Conservation (phyloP, 805 yeast species). For the Pichia manshurica region DNA sequence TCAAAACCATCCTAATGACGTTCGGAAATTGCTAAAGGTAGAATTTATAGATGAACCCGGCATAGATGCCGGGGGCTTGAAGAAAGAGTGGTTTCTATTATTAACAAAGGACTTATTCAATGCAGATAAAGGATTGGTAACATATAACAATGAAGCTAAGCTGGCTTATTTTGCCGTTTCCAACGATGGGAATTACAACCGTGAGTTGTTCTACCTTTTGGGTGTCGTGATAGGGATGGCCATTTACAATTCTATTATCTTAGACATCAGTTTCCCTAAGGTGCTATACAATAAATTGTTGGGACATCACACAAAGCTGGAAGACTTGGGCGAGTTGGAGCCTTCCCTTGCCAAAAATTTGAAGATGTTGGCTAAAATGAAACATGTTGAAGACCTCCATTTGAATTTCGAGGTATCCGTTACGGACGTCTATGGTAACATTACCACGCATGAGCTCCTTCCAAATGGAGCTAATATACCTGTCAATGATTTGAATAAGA, state of each 20-base stretch:
- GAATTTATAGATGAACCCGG: conserved; percentile 89
- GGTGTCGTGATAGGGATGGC: conserved; percentile 90
- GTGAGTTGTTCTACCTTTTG: conserved; percentile 63
- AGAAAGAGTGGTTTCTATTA: conserved; percentile 88
- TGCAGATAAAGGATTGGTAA: conserved; percentile 62
- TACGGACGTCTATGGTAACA: conserved; percentile 41
- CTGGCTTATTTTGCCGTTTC: conserved; percentile 68
- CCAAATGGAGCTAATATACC: conserved; percentile 47
- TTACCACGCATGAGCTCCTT: conserved; percentile 45
- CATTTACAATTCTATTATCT: conserved; percentile 79
- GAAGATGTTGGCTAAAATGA: conserved; percentile 39
- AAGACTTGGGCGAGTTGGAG: conserved; percentile 61
- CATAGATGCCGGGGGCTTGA: conserved; percentile 90
- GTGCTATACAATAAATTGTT: conserved; percentile 73
- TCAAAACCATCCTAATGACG: conserved; percentile 48
- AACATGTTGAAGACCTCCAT: conserved; percentile 43
- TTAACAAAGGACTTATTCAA: conserved; percentile 65
- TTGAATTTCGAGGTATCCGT: conserved; percentile 58
- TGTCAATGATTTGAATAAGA: conserved; percentile 57
- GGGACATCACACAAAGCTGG: conserved; percentile 45
- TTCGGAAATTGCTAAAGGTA: conserved; percentile 69
- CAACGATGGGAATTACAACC: conserved; percentile 33
- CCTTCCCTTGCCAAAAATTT: conserved; percentile 61
- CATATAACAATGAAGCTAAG: conserved; percentile 60
- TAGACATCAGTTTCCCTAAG: conserved; percentile 72